phyloP scores from a whole-genome alignment of 1,284 basidiomycete genomes.

The Cystobasidium sp. region DNA sequence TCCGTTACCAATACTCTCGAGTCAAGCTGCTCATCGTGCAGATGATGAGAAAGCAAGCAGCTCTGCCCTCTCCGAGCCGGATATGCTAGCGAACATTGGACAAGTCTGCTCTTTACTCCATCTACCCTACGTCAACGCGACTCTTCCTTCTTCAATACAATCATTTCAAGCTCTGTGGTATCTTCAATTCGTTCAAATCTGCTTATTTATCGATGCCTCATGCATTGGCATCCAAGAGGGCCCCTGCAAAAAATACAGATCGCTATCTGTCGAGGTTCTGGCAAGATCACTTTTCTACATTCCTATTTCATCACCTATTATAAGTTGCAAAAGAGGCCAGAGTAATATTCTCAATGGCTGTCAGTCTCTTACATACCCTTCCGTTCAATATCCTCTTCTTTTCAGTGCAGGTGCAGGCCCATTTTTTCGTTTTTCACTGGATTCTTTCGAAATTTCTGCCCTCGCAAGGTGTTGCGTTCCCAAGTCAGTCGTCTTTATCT shows the following conservation, averaged over 20 bases:
- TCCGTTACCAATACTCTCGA: neutral
- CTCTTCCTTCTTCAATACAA: no score
- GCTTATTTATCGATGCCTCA: no score
- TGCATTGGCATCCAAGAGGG: no score
- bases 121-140: no score
- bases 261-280: no score
- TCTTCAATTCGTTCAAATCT: no score
- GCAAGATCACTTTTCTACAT: no score
- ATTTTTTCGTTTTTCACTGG: neutral
- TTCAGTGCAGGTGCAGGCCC: neutral
- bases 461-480: neutral
- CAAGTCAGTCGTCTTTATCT: neutral
- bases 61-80: neutral
- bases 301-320: no score
- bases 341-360: neutral
- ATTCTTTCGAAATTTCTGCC: neutral
- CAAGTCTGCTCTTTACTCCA: no score
- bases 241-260: no score
- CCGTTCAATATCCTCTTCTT: neutral
- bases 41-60: neutral
- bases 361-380: neutral
- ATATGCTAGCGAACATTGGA: neutral
- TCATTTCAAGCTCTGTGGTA: no score
- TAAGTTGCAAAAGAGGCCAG: neutral
- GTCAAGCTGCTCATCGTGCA: conserved; percentile 7